A percentile compares a stretch with the other conserved stretches of the same genome.
phyloP scores from a whole-genome alignment of 2,329 filamentous ascomycete genomes.

The Cyclaneusma minus region DNA sequence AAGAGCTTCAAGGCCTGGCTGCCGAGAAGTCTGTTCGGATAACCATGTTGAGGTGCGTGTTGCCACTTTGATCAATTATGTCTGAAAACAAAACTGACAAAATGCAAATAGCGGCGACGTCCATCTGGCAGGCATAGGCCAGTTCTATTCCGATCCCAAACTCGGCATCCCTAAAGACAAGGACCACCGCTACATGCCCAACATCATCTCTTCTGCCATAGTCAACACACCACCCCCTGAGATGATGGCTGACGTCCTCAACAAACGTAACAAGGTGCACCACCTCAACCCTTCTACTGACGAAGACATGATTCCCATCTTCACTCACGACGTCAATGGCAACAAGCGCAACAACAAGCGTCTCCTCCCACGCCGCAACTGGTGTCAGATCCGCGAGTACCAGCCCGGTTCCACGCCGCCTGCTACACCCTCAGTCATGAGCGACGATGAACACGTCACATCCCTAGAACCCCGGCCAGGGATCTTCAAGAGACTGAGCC shows the following conservation, averaged over 20 bases:
- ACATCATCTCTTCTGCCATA: slow-evolving; percentile 86
- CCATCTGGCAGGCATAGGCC: slow-evolving; percentile 79
- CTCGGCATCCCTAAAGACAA: slow-evolving; percentile 66
- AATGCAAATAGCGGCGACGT: slow-evolving; percentile 63
- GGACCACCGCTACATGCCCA: slow-evolving; percentile 94
- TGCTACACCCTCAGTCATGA: slow-evolving; percentile 37
- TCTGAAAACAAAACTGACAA: slow-evolving; percentile 12
- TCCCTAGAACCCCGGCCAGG: background rate
- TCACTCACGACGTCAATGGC: slow-evolving; percentile 75
- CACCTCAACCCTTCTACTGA: slow-evolving; percentile 66
- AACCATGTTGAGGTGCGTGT: slow-evolving; percentile 59
- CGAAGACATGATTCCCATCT: slow-evolving; percentile 92
- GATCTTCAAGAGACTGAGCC: background rate
- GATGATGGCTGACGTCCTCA: slow-evolving; percentile 77
- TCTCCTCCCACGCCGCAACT: slow-evolving; percentile 79
- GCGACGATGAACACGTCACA: background rate
- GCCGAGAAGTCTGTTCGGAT: slow-evolving; percentile 84
- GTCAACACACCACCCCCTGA: slow-evolving; percentile 83
- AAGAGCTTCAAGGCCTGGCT: slow-evolving; percentile 84
- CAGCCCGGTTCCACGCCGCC: slow-evolving; percentile 62
- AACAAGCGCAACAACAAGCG: slow-evolving; percentile 84
- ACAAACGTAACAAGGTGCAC: slow-evolving; percentile 76
- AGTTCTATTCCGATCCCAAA: slow-evolving; percentile 88
- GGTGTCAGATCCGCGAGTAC: slow-evolving; percentile 85
- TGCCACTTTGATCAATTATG: too few species aligned